Conservation (phyloP, 2,329 filamentous ascomycete species). For the Diplodia seriata region DNA sequence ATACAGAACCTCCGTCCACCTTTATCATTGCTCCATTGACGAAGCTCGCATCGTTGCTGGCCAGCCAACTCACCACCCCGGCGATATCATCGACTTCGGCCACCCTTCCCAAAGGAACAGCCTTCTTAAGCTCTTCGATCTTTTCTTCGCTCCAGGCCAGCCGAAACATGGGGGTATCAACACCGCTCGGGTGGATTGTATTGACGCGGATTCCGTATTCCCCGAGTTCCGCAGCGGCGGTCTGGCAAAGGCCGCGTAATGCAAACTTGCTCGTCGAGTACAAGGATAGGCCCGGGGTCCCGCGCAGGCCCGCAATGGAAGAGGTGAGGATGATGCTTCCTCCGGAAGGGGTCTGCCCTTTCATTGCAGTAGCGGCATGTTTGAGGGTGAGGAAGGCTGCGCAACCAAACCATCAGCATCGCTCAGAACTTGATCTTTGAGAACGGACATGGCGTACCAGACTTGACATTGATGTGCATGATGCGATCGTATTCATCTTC, state of each 20-base stretch:
- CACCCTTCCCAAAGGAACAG: constrained; percentile 47
- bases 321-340: constrained; percentile 51
- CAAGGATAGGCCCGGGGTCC: constrained; percentile 46
- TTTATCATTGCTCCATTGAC: constrained; percentile 48
- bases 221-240: constrained; percentile 49
- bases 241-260: constrained; percentile 48
- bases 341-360: constrained; percentile 39
- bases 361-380: constrained; percentile 46
- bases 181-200: constrained; percentile 51
- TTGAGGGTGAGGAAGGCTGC: constrained; percentile 49
- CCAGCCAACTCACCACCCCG: constrained; percentile 49
- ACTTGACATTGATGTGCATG: constrained; percentile 49
- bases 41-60: constrained; percentile 49
- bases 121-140: constrained; percentile 43
- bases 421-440: not conserved
- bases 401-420: not conserved
- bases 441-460: constrained; percentile 39
- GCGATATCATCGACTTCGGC: constrained; percentile 49
- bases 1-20: constrained; percentile 41
- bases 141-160: constrained; percentile 46
- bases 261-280: constrained; percentile 51
- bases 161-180: constrained; percentile 47
- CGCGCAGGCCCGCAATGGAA: constrained; percentile 49
- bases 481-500: constrained; percentile 47
- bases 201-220: constrained; percentile 50